Percentiles rank a stretch among this genome's conserved stretches.
These are phyloP conservation scores for Jamesozyma piceae DNA, from an alignment of 805 yeast species.

Conservation along the genomic window DNA sequence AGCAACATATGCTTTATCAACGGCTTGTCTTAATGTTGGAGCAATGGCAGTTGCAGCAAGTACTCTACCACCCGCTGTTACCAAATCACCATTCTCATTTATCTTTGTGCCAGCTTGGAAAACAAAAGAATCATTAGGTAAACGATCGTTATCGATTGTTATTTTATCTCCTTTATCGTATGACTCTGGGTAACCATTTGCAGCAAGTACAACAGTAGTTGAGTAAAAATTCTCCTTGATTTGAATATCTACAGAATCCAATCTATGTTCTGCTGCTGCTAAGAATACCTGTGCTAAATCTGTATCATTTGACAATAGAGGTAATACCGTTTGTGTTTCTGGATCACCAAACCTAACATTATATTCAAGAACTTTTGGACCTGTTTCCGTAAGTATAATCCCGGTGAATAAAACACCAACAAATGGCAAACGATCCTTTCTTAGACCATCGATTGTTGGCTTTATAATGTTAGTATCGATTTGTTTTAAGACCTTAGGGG, in stretches of 20 bases:
- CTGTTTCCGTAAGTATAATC: constrained; percentile 74
- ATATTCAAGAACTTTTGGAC: constrained; percentile 93
- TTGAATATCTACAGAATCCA: constrained; percentile 65
- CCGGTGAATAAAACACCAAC: constrained; percentile 95
- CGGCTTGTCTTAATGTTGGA: constrained; percentile 64
- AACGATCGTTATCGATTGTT: constrained; percentile 33
- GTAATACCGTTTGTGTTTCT: constrained; percentile 94
- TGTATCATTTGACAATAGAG: constrained; percentile 71
- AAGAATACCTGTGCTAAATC: constrained; percentile 88
- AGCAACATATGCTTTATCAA: constrained; percentile 76
- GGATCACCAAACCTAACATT: constrained; percentile 99
- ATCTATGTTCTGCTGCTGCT: constrained; percentile 89
- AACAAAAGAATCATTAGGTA: constrained; percentile 45
- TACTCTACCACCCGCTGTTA: constrained; percentile 94
- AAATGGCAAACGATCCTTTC: constrained; percentile 90
- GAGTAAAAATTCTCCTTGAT: constrained; percentile 52
- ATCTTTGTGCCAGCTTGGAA: constrained; percentile 94
- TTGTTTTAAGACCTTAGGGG: constrained; percentile 57
- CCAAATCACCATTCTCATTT: constrained; percentile 44
- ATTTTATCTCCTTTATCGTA: constrained; percentile 84
- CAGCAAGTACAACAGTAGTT: constrained; percentile 91
- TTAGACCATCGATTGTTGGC: constrained; percentile 94
- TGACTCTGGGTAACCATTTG: constrained; percentile 91
- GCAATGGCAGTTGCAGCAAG: constrained; percentile 90
- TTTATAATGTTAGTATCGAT: constrained; percentile 70